phyloP scores from a whole-genome alignment of 495 filamentous ascomycete genomes.

The Penicillium ucsense region DNA sequence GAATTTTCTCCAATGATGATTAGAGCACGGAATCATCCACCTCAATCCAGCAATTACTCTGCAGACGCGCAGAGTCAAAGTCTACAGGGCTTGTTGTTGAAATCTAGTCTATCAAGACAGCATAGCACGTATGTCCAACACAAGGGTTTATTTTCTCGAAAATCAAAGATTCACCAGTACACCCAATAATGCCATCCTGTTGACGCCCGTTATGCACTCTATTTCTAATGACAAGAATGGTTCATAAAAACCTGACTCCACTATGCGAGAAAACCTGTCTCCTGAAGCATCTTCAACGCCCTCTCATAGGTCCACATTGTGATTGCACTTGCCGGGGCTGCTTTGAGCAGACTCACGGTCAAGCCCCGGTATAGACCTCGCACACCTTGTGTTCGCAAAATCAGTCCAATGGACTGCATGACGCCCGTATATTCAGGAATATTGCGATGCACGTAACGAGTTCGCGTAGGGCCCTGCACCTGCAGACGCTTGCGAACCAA shows the following conservation, averaged over 20 bases:
- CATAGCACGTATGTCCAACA: too few relatives aligned
- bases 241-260: too few relatives aligned
- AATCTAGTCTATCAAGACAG: too few relatives aligned
- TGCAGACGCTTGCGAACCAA: constrained; percentile 87
- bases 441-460: constrained; percentile 70
- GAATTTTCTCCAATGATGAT: too few relatives aligned
- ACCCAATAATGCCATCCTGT: too few relatives aligned
- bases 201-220: neutral
- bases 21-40: too few relatives aligned
- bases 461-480: constrained; percentile 82
- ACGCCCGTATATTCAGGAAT: constrained; percentile 79
- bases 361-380: constrained; percentile 83
- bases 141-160: too few relatives aligned
- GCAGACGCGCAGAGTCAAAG: too few relatives aligned
- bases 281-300: constrained; percentile 48
- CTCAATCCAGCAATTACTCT: too few relatives aligned
- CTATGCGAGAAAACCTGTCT: constrained; percentile 9
- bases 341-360: constrained; percentile 82
- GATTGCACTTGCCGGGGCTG: constrained; percentile 86
- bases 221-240: too few relatives aligned
- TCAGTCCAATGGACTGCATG: constrained; percentile 49
- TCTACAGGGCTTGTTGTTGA: too few relatives aligned
- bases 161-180: too few relatives aligned
- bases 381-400: constrained; percentile 61
- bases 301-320: constrained; percentile 99